phyloP scores from a whole-genome alignment of 805 yeast species.

The Yarrowia keelungensis region DNA sequence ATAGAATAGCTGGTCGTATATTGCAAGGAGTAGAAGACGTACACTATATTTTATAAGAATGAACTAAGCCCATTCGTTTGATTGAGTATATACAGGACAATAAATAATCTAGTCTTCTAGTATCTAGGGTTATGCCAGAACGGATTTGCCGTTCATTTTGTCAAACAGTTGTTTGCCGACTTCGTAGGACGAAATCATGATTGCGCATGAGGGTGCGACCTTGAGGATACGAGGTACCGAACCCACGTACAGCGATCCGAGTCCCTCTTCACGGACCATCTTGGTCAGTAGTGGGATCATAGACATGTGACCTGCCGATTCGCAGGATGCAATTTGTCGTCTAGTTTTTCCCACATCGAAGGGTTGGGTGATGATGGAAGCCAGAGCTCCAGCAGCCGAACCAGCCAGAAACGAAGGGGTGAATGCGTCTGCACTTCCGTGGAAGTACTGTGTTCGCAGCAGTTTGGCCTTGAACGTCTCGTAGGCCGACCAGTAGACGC shows the following conservation, averaged over 20 bases:
- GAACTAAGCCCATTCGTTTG: not conserved
- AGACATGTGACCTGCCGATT: constrained; percentile 49
- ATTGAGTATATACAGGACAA: constrained; percentile 23
- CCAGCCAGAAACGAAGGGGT: constrained; percentile 71
- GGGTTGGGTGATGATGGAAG: constrained; percentile 89
- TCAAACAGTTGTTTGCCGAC: constrained; percentile 70
- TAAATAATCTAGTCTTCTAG: constrained; percentile 24
- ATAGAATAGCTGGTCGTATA: constrained; percentile 4
- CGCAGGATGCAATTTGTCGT: constrained; percentile 61
- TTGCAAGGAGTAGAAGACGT: too few species aligned
- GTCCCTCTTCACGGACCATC: constrained; percentile 76
- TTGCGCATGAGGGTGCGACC: constrained; percentile 97
- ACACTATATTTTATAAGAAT: not conserved
- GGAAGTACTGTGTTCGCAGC: constrained; percentile 42
- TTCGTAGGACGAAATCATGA: constrained; percentile 96
- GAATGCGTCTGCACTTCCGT: constrained; percentile 45
- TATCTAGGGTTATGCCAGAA: constrained; percentile 21
- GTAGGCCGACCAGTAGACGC: constrained; percentile 90
- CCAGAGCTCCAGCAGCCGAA: constrained; percentile 79
- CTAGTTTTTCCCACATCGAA: constrained; percentile 98
- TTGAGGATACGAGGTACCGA: constrained; percentile 84
- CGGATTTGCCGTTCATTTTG: constrained; percentile 41
- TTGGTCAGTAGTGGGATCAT: constrained; percentile 72
- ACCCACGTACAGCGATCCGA: constrained; percentile 86
- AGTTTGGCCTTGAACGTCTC: constrained; percentile 58